Percentiles rank a stretch among this genome's conserved stretches.
Evolutionary conservation across 2,329 filamentous ascomycete genomes (phyloP).

Genomic region (Penicillium sp.): DNA sequence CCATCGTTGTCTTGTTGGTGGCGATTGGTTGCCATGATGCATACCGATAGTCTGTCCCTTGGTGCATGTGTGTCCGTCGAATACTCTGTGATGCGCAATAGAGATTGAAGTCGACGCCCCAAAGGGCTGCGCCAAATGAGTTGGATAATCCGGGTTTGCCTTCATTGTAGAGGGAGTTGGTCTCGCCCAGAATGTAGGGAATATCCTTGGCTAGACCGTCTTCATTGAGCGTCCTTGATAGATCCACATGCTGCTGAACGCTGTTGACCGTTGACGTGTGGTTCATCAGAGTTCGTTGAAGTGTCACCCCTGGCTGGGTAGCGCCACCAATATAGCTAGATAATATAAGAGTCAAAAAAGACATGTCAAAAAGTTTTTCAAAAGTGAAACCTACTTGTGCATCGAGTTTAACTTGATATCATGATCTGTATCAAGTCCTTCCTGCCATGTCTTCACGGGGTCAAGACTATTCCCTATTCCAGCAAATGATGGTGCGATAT

Average conservation of each 20-base stretch:
- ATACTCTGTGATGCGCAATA: conserved; percentile 59
- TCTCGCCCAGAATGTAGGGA: conserved; percentile 61
- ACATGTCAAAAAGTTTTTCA: not conserved
- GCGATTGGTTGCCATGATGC: conserved; percentile 61
- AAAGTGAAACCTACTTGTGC: conserved; percentile 55
- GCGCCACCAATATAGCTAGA: conserved; percentile 64
- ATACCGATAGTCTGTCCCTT: conserved; percentile 65
- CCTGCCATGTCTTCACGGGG: conserved; percentile 52
- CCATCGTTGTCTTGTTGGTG: conserved; percentile 51
- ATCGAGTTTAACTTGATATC: conserved; percentile 57
- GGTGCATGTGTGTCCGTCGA: conserved; percentile 63
- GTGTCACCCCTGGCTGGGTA: conserved; percentile 60
- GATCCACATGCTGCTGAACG: conserved; percentile 51
- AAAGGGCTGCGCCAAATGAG: conserved; percentile 65
- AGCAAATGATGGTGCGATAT: conserved; percentile 61
- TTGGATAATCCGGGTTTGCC: conserved; percentile 63
- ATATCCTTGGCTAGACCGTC: conserved; percentile 33
- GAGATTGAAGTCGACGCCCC: conserved; percentile 64
- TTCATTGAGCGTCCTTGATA: conserved; percentile 46
- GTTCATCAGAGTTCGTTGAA: conserved; percentile 65
- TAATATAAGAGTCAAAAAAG: not conserved
- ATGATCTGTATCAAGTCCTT: conserved; percentile 53
- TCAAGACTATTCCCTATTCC: conserved; percentile 55
- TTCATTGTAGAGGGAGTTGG: conserved; percentile 64
- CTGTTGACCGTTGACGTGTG: conserved; percentile 56